Percentiles rank a stretch among this genome's conserved stretches.
Evolutionary conservation across 2,329 filamentous ascomycete genomes (phyloP).

Genomic region (Penicillium sp.): DNA sequence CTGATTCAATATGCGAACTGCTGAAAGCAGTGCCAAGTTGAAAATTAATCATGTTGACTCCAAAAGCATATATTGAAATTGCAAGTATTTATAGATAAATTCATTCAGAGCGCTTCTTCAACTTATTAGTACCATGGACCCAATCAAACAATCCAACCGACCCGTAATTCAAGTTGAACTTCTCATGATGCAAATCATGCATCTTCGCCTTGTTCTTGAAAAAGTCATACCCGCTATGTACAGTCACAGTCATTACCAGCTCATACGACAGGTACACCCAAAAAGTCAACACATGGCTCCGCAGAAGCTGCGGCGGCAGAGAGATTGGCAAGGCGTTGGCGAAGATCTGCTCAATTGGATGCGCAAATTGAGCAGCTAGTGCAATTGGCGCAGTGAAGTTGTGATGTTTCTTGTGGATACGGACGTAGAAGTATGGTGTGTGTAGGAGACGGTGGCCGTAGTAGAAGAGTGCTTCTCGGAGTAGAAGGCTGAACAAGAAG

Average conservation of each 20-base stretch:
- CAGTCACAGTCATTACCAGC: conserved; percentile 49
- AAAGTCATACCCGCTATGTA: conserved; percentile 56
- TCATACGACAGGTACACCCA: conserved; percentile 48
- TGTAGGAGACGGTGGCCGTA: conserved; percentile 53
- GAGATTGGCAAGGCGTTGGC: conserved; percentile 51
- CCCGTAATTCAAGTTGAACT: conserved; percentile 52
- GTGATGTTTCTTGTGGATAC: conserved; percentile 54
- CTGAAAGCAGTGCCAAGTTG: no score
- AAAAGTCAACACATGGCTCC: conserved; percentile 49
- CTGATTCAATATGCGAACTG: no score
- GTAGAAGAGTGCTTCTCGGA: conserved; percentile 52
- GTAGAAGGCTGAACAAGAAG: conserved; percentile 38
- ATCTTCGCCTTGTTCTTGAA: conserved; percentile 42
- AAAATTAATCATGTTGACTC: no score
- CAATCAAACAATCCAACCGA: conserved; percentile 50
- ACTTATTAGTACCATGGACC: conserved; percentile 48
- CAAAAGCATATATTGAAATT: no score
- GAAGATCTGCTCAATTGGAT: conserved; percentile 52
- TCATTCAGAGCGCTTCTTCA: conserved; percentile 15
- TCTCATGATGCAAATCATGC: conserved; percentile 56
- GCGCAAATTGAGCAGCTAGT: conserved; percentile 52
- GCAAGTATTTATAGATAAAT: no score
- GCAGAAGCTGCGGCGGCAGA: conserved; percentile 45
- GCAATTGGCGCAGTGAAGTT: conserved; percentile 52
- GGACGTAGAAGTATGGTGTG: conserved; percentile 44